Base-by-base conservation (phyloP, 768 basidiomycete genomes). In the Mycena filopes region DNA sequence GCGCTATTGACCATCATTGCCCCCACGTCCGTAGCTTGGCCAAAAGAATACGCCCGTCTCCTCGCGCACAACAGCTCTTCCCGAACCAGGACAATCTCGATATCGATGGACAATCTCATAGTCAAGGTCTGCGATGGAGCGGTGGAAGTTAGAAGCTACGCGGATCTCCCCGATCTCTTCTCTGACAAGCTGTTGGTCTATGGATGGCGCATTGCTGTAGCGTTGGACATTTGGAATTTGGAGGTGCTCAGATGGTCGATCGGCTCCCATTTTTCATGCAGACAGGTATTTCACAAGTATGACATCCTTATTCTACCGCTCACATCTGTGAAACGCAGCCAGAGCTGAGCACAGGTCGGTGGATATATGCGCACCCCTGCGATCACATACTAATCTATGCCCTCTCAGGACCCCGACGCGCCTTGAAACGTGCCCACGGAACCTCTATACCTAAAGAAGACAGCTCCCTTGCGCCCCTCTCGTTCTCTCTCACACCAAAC, bases 21-120 rank as follows among this genome's bases (percentile, higher is more conserved):
- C 2, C 84, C 86, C 7, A 80, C 80, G 1, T 78, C 75, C 46
- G 79, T 79, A n/a, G 77, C 82, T 43, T 84, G 83, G 84, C 79
- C 84, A 12, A 69, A 68, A 21, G 74, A 75, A 33, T 81, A 84
- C 67, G 68, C 74, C 42, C 38, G 60, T 50, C 72, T 79, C 31
- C 76, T 81, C 51, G 67, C 73, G 42, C 50, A 63, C 46, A 51
- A 62, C 16, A 48, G 31, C 31, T 59, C 57, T 31, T 18, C 54
- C 31, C 53, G 56, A 28, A 65, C 71, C 49, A 72, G 73, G 21
- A 67, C 68, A 1, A 61, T 84, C 53, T 54, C 63, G 7, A 46
- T 84, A 42, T 75, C 80, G 46, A 65, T 83, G 3, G 70, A 76
- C 29, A 69, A 73, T 42, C 69, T 87, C 60, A 58, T 86, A 33